phyloP scores from a whole-genome alignment of 2,329 filamentous ascomycete genomes.

The Phialophora macrospora region DNA sequence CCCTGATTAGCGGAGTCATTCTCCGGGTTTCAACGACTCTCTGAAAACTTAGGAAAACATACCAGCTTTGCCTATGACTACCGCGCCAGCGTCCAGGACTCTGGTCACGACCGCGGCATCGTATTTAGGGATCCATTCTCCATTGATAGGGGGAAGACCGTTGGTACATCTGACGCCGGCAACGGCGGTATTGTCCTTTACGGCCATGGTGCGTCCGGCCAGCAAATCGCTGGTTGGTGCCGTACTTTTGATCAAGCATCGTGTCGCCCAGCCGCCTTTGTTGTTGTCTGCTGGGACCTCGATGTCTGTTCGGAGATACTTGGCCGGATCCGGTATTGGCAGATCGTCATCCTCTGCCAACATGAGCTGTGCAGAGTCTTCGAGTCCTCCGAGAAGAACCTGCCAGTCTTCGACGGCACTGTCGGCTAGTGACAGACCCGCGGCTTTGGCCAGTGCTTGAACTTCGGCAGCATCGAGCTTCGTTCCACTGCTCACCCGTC shows the following conservation, averaged over 20 bases:
- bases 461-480: slow-evolving; percentile 10
- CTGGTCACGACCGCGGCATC: slow-evolving; percentile 55
- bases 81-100: slow-evolving; percentile 51
- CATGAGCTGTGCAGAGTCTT: slow-evolving; percentile 14
- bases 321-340: slow-evolving; percentile 1
- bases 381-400: slow-evolving; percentile 7
- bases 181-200: slow-evolving; percentile 55
- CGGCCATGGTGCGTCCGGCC: slow-evolving; percentile 12
- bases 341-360: slow-evolving; percentile 9
- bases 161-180: slow-evolving; percentile 52
- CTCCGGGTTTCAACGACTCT: not conserved
- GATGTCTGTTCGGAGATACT: slow-evolving; percentile 13
- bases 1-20: not conserved
- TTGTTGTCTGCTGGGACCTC: slow-evolving; percentile 10
- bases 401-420: slow-evolving; percentile 14
- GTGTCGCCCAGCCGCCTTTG: slow-evolving; percentile 17
- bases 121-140: slow-evolving; percentile 44
- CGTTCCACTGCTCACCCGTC: not conserved
- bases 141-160: slow-evolving; percentile 50
- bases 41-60: slow-evolving; percentile 1
- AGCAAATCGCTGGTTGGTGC: slow-evolving; percentile 9
- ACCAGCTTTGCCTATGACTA: slow-evolving; percentile 50
- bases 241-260: slow-evolving; percentile 6
- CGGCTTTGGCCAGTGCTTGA: slow-evolving; percentile 3
- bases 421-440: slow-evolving; percentile 10